Base-by-base conservation (phyloP, 106 monocot genomes). In the Ottelia alismoides region DNA sequence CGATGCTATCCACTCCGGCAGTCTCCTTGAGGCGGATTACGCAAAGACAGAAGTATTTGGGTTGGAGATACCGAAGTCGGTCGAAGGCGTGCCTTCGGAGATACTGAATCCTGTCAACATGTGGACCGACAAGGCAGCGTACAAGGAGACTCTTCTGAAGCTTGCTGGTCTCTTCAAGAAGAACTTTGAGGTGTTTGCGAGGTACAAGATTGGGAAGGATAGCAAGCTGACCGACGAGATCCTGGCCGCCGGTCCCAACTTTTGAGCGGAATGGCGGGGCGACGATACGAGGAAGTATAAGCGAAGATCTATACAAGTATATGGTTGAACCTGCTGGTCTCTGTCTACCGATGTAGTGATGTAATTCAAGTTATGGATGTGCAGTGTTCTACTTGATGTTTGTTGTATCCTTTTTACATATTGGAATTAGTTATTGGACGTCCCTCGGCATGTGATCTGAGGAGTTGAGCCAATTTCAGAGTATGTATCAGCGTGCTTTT, bases 101-200 rank as follows among this genome's bases (percentile, higher is more conserved):
- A 92, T 87, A 45, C 74, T 92, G 25, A 69, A 92, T 50, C 92
- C 92, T 3, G 56, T 72, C 16, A 87, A 92, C 65, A 80, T 83
- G 88, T 96, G 96, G 96, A 55, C 58, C 48, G 66, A 96, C 67
- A 82, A 88, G 73, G 73, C 25, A 9, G 65, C 57, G 0, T 82
- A 85, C 28, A 59, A 85, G 30, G 88, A 89, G 61, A 96, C 84
- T 19, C 65, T 96, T 71, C 61, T 81, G 66, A 96, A 85, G 79
- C 78, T 96, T 18, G 96, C 66, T 14, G 79, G 76, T 17, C 61
- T 96, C 30, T 96, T 96, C 78, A 89, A 71, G 71, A 85, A 96
- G 52, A 96, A 96, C 66, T 96, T 96, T 55, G 88, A 88, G 65
- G 76, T 89, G 52, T 96, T 89, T 52, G 68, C 82, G 0, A 76